Conservation (phyloP, 2,329 filamentous ascomycete genomes). For the Tothia fuscella region DNA sequence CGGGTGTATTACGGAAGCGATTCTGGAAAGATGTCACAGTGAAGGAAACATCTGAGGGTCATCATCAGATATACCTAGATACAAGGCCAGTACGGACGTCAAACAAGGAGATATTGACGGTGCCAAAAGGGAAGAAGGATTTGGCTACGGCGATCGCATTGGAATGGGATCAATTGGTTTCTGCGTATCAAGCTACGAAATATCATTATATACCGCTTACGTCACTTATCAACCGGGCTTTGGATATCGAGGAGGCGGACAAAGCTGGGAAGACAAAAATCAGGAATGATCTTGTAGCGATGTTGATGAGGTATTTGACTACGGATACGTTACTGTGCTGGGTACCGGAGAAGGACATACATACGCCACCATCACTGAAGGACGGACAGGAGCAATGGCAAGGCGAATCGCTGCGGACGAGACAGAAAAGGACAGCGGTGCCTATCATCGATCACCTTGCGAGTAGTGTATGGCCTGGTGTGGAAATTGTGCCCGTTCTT, state of each 20-base stretch:
- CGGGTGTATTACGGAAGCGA: constrained; percentile 47
- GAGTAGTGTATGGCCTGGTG: constrained; percentile 68
- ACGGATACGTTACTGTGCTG: constrained; percentile 92
- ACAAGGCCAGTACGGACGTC: constrained; percentile 64
- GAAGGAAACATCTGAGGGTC: constrained; percentile 34
- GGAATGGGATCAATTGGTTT: constrained; percentile 83
- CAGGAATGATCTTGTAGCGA: constrained; percentile 51
- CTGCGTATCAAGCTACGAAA: constrained; percentile 71
- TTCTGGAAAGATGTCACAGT: constrained; percentile 73
- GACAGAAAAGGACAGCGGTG: constrained; percentile 58
- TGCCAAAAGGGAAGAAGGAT: constrained; percentile 65
- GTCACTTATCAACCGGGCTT: constrained; percentile 67
- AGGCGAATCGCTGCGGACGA: constrained; percentile 52
- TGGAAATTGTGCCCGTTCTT: constrained; percentile 70
- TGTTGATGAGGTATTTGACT: constrained; percentile 73
- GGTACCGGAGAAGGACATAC: constrained; percentile 47
- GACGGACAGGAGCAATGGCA: constrained; percentile 35
- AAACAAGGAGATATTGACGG: constrained; percentile 56
- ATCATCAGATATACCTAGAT: constrained; percentile 63
- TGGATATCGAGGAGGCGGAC: constrained; percentile 69
- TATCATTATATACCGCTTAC: constrained; percentile 86
- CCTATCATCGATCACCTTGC: constrained; percentile 62
- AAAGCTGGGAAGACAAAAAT: constrained; percentile 36
- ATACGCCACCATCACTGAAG: constrained; percentile 29
- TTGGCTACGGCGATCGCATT: constrained; percentile 77